Evolutionary conservation across 169 alveolate genomes (phyloP).

Genomic region (Eimeria necatrix): DNA sequence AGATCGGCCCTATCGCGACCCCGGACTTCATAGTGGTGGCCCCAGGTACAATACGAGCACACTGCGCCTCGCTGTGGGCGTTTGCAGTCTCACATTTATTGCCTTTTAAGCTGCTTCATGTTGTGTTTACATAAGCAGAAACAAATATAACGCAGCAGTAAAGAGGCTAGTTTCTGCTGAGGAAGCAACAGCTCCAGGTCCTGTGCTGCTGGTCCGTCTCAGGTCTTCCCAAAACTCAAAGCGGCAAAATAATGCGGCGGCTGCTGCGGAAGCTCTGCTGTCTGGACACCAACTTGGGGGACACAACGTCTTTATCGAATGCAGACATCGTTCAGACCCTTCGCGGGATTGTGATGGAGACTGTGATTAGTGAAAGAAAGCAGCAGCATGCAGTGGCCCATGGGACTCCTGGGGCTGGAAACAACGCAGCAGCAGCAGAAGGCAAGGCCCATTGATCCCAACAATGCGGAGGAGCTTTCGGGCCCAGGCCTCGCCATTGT

Average conservation of each 20-base stretch:
- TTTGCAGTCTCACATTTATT: background rate
- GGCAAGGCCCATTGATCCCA: too few relatives aligned
- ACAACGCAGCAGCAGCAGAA: too few relatives aligned
- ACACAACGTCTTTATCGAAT: conserved; percentile 84
- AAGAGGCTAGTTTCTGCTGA: too few relatives aligned
- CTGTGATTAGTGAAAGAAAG: conserved; percentile 12
- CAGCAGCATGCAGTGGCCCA: background rate
- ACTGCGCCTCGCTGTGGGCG: background rate
- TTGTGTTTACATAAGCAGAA: background rate
- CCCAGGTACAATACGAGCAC: conserved; percentile 64
- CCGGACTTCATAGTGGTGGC: conserved; percentile 94
- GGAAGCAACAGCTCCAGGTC: background rate
- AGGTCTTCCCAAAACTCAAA: conserved; percentile 96
- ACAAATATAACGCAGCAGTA: too few relatives aligned
- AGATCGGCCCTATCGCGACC: conserved; percentile 96
- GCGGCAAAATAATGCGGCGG: conserved; percentile 96
- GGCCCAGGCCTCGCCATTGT: too few relatives aligned
- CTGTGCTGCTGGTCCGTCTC: background rate
- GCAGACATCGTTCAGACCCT: conserved; percentile 76
- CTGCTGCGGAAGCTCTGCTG: conserved; percentile 94
- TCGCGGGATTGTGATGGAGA: background rate
- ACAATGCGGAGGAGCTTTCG: too few relatives aligned
- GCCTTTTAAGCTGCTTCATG: background rate
- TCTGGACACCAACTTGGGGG: conserved; percentile 86
- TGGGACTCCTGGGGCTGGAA: too few relatives aligned